These are phyloP conservation scores for Arthrinium phaeospermum DNA, from an alignment of 2,329 filamentous ascomycete species.

Conservation along the genomic window DNA sequence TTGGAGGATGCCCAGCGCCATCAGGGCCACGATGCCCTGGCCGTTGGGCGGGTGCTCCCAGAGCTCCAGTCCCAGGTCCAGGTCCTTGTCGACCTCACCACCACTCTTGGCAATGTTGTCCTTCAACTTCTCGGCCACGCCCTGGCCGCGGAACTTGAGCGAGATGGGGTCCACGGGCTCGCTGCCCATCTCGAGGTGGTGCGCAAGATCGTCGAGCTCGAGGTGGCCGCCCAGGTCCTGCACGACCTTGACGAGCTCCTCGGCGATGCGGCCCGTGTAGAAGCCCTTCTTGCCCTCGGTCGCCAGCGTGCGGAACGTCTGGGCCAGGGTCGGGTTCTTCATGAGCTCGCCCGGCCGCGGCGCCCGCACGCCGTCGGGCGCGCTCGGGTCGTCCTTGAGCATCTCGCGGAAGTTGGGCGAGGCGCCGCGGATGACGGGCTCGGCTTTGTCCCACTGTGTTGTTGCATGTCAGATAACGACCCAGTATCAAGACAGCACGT, in stretches of 20 bases:
- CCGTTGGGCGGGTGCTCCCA: constrained; percentile 99
- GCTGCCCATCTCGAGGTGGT: constrained; percentile 71
- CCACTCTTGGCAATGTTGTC: constrained; percentile 25
- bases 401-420: constrained; percentile 89
- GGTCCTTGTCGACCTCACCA: constrained; percentile 44
- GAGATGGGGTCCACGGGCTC: constrained; percentile 88
- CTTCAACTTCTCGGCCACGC: constrained; percentile 37
- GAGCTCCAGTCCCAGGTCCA: constrained; percentile 70
- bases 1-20: constrained; percentile 91
- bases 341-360: constrained; percentile 86
- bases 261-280: constrained; percentile 83
- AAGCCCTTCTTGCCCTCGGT: constrained; percentile 87
- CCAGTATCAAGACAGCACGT: background rate
- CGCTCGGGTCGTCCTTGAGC: constrained; percentile 76
- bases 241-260: constrained; percentile 80
- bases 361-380: constrained; percentile 72
- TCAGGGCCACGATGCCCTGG: constrained; percentile 92
- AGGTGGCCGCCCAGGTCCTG: constrained; percentile 78
- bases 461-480: background rate
- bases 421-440: constrained; percentile 68
- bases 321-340: constrained; percentile 80
- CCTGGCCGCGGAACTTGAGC: constrained; percentile 75
- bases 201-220: constrained; percentile 77
- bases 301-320: constrained; percentile 80
- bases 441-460: constrained; percentile 72